phyloP scores from a whole-genome alignment of 306 rosid genomes.

The Acacia melanoxylon region DNA sequence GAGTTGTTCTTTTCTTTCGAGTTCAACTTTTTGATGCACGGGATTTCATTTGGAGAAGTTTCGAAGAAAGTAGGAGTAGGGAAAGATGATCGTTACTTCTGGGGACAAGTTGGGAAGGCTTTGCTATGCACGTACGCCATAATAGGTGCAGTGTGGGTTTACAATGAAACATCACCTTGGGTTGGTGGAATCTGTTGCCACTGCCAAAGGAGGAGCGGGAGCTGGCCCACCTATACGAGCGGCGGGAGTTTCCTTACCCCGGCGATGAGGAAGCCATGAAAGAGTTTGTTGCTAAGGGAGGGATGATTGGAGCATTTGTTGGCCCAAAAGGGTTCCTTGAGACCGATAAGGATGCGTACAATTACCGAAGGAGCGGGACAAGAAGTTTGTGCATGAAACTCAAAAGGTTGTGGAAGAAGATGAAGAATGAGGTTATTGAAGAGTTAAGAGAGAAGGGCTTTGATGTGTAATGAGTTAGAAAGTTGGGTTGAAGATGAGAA shows the following conservation, averaged over 20 bases:
- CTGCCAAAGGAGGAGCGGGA: conserved; percentile 76
- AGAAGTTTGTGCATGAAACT: conserved; percentile 70
- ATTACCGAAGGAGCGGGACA: conserved; percentile 62
- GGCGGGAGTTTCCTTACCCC: conserved; percentile 74
- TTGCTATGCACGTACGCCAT: conserved; percentile 61
- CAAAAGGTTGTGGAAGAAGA: conserved; percentile 75
- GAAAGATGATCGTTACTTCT: conserved; percentile 63
- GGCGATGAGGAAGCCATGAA: conserved; percentile 83
- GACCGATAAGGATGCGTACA: conserved; percentile 55
- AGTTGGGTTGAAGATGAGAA: neutral
- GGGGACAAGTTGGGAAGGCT: conserved; percentile 73
- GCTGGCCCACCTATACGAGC: conserved; percentile 80
- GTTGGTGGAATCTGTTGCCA: conserved; percentile 73
- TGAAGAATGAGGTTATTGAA: conserved; percentile 78
- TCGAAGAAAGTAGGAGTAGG: conserved; percentile 64
- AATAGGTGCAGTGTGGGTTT: conserved; percentile 69
- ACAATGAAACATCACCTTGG: conserved; percentile 70
- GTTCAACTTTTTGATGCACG: neutral
- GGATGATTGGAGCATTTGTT: conserved; percentile 69
- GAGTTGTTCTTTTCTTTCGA: neutral
- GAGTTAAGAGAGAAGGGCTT: conserved; percentile 81
- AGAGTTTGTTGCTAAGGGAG: conserved; percentile 73
- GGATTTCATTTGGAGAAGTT: conserved; percentile 58
- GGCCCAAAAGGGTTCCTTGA: conserved; percentile 69
- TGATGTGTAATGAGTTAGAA: conserved; percentile 51